Percentiles rank a stretch among this genome's conserved stretches.
These are phyloP conservation scores for Fomitopsis pulvina DNA, from an alignment of 768 basidiomycete species.

Conservation along the genomic window DNA sequence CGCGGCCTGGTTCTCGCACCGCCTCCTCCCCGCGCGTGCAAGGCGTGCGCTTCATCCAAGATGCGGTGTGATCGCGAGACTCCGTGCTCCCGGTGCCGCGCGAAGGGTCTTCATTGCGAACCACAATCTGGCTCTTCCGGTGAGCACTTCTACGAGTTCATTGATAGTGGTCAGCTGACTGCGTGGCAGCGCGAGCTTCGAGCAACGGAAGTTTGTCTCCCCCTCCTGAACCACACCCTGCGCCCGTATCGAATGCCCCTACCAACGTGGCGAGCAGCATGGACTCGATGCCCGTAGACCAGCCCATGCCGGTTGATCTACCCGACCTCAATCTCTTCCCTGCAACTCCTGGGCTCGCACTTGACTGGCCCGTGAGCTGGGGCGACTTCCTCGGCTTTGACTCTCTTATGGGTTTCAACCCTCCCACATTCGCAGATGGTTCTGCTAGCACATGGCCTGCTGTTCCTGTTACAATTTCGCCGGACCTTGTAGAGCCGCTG, in stretches of 20 bases:
- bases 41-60: neutral
- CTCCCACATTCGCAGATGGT: neutral
- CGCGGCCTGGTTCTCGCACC: neutral
- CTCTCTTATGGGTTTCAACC: neutral
- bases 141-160: neutral
- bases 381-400: neutral
- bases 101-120: neutral
- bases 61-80: neutral
- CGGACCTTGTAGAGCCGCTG: neutral
- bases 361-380: neutral
- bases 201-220: neutral
- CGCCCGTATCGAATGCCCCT: neutral
- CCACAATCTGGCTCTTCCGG: neutral
- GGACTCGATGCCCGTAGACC: neutral
- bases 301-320: neutral
- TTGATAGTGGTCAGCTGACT: neutral
- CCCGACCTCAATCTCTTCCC: neutral
- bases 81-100: neutral
- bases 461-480: neutral
- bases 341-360: neutral
- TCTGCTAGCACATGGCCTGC: neutral
- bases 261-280: neutral
- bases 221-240: neutral
- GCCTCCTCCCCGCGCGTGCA: neutral
- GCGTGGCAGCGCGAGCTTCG: neutral